Evolutionary conservation across 2,329 filamentous ascomycete species (phyloP), one percentile per base, ranked within the genome.

Genomic region (Diaporthe velutina): DNA sequence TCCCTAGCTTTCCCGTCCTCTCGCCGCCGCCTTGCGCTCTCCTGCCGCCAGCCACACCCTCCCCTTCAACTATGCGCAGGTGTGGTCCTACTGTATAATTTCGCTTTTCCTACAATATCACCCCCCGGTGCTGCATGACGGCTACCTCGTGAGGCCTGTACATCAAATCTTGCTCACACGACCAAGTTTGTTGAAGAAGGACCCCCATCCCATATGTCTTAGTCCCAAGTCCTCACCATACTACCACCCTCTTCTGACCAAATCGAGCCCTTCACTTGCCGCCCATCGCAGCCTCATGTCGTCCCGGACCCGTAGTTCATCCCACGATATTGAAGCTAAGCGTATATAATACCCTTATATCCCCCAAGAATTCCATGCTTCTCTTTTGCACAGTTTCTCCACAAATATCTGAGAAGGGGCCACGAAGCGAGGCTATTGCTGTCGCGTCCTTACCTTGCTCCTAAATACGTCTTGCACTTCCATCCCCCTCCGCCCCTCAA

Each of bases 81-180:
- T 66, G 71, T 70, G 71, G 61, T 68, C 71, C 45, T 68, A 58
- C 38, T 55, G 64, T 72, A 72, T 73, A 75, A 74, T 74, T 42
- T 73, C 73, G 30, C 58, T 38, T 64, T 72, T 38, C 57, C 45
- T 40, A 42, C 35, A 45, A 66, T 57, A 68, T 72, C 68, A 70
- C 68, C 61, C 74, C 68, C 73, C 61, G 38, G 48, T 67, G 58
- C 73, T 76, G 75, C 75, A 74, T 73, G 68, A 71, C 54, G 73
- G 48, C 57, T 30, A 45, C 66, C 74, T 66, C 73, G 75, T 76
- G 75, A 74, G 73, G 54, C 48, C 73, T 12, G 55, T 61, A 64
- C n/a, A 7, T 35, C 54, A 60, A 52, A 66, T 54, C 22, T 67
- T 40, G 75, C 45, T 74, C 75, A 76, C 75, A 73, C 60, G 75